Conservation (phyloP, 176 grass and related monocot species). For the Phragmites australis region DNA sequence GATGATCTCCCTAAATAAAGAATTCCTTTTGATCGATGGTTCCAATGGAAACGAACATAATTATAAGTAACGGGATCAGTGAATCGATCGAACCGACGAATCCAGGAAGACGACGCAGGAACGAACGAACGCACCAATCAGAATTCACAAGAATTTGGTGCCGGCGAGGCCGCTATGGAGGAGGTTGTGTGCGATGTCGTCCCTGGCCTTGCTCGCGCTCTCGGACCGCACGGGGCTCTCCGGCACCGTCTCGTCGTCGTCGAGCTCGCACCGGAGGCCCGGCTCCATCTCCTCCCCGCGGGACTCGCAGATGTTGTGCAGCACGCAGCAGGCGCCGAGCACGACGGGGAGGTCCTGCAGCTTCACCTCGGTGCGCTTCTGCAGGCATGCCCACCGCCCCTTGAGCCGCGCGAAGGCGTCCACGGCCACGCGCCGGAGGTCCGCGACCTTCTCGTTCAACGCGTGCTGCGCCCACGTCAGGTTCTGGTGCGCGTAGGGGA, state of each 20-base stretch:
- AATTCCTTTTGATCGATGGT: not conserved
- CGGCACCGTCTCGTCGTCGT: constrained; percentile 40
- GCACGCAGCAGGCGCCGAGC: constrained; percentile 73
- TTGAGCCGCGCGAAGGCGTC: constrained; percentile 57
- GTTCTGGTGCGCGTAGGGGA: constrained; percentile 61
- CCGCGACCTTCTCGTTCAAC: constrained; percentile 67
- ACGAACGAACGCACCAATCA: not conserved
- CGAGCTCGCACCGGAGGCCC: constrained; percentile 27
- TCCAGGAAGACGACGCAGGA: not conserved
- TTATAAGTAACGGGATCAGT: not conserved
- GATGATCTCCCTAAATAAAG: not conserved
- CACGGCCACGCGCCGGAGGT: constrained; percentile 43
- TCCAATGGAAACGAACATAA: not conserved
- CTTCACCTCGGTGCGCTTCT: constrained; percentile 71
- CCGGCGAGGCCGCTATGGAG: constrained; percentile 61
- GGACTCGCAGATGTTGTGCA: constrained; percentile 66
- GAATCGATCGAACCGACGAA: not conserved
- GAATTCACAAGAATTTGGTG: constrained; percentile 58
- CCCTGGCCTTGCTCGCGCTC: constrained; percentile 48
- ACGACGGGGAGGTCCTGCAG: constrained; percentile 69
- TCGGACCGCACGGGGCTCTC: constrained; percentile 44
- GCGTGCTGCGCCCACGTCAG: constrained; percentile 75
- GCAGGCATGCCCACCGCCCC: constrained; percentile 60
- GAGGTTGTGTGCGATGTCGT: constrained; percentile 69
- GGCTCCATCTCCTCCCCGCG: constrained; percentile 48